Base-by-base conservation (phyloP, 164 flowering plant species). In the Dillenia turbinata region DNA sequence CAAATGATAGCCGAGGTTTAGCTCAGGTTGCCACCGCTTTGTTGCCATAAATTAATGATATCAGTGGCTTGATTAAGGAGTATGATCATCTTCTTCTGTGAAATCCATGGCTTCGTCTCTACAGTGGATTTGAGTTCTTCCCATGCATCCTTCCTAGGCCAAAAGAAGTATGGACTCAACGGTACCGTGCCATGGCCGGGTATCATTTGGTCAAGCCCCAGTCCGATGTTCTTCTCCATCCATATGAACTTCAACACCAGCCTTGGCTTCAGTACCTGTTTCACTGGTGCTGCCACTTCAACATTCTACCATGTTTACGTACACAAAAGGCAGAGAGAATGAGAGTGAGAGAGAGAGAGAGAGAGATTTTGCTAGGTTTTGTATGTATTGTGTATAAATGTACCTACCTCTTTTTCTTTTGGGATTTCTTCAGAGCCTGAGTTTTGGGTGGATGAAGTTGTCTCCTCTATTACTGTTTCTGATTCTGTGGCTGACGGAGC, bases 141-240 rank as follows among this genome's bases (percentile, higher is more conserved):
- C 97, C 97, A 94, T 9, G 98, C 97, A 79, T 94, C 98, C 66
- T 90, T 89, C 66, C 96, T 80, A 0, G 97, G 97, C 98, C 98
- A 94, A 62, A 94, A 94, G 75, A 80, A 87, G 81, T 90, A 94
- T 2, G 96, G 95, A 66, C 97, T 90, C n/a, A 94, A 64, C 12
- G 98, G 97, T 44, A 87, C 77, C 3, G 95, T 75, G 17, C 98
- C 98, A 54, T 87, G 81, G n/a, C 90, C 98, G 0, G 91, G 96
- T 59, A 94, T 80, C 59, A 63, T 52, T 61, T 94, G 97, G 64
- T 94, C 90, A 4, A 94, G 80, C 2, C 76, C 85, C 15, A 94
- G 74, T 12, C 98, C 98, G 12, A 87, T 94, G 76, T 87, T 90
- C 82, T 90, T 94, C 73, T 90, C 89, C 88, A 94, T 78, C 98